Evolutionary conservation across 495 filamentous ascomycete genomes (phyloP).

Genomic region (Xylaria flabelliformis): DNA sequence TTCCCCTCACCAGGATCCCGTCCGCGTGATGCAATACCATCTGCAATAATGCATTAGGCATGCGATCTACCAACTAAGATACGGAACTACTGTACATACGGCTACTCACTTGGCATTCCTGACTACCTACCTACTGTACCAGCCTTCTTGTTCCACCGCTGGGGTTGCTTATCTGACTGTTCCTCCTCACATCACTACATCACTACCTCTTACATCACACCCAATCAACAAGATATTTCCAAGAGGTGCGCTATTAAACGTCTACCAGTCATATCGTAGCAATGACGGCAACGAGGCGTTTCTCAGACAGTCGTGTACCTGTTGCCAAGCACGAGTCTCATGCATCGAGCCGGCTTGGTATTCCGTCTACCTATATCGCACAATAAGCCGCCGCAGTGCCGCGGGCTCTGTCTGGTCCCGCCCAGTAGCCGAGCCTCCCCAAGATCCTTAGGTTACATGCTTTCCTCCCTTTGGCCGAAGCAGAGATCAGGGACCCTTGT

Average conservation of each 20-base stretch:
- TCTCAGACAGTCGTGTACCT: slow-evolving; percentile 23
- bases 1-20: slow-evolving; percentile 17
- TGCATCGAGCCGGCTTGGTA: slow-evolving; percentile 31
- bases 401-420: slow-evolving; percentile 7
- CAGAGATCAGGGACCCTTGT: background rate
- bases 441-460: slow-evolving; percentile 7
- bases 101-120: background rate
- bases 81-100: background rate
- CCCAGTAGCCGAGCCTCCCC: slow-evolving; percentile 13
- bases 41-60: slow-evolving; percentile 25
- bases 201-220: background rate
- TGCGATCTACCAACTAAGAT: slow-evolving; percentile 6
- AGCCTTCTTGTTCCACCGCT: slow-evolving; percentile 13
- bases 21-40: slow-evolving; percentile 26
- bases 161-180: slow-evolving; percentile 20
- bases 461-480: slow-evolving; percentile 22
- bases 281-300: background rate
- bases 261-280: slow-evolving; percentile 5
- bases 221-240: background rate
- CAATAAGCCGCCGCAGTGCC: slow-evolving; percentile 16
- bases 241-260: slow-evolving; percentile 27
- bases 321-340: slow-evolving; percentile 24
- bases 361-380: slow-evolving; percentile 14
- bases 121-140: background rate
- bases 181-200: background rate